A percentile compares a stretch with the other conserved stretches of the same genome.
These are phyloP conservation scores for Aspergillus sp. DNA, from an alignment of 2,329 filamentous ascomycete genomes.

Conservation along the genomic window DNA sequence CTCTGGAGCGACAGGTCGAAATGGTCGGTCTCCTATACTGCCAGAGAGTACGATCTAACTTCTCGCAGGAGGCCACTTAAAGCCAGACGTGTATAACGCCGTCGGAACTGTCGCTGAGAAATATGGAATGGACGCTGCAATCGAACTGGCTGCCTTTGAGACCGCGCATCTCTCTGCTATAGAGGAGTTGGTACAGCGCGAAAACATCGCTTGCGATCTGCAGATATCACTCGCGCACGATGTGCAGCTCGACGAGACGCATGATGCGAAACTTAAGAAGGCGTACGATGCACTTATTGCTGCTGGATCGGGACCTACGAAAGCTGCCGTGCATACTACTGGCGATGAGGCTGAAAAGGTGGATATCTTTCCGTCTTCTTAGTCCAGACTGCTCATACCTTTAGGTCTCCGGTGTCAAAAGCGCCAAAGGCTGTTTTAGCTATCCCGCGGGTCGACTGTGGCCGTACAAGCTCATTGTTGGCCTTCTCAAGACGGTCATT, in stretches of 20 bases:
- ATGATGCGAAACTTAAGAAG: conserved; percentile 10
- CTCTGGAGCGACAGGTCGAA: conserved; percentile 46
- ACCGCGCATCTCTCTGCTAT: conserved; percentile 40
- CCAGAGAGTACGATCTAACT: not conserved
- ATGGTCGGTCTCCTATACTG: conserved; percentile 21
- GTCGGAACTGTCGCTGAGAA: conserved; percentile 34
- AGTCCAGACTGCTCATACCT: not conserved
- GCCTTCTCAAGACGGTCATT: conserved; percentile 59
- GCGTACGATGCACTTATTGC: not conserved
- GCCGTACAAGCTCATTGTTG: conserved; percentile 79
- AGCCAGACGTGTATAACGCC: conserved; percentile 44
- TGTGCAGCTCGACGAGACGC: conserved; percentile 38
- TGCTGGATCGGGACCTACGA: not conserved
- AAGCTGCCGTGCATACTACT: not conserved
- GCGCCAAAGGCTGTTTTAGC: conserved; percentile 34
- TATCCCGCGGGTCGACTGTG: conserved; percentile 37
- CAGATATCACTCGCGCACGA: conserved; percentile 41
- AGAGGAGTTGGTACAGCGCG: conserved; percentile 40
- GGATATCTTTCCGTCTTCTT: not conserved
- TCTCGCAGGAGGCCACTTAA: conserved; percentile 37
- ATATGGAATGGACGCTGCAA: conserved; percentile 34
- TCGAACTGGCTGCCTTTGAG: conserved; percentile 43
- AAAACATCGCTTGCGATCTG: conserved; percentile 47
- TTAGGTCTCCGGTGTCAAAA: conserved; percentile 15
- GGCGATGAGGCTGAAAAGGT: not conserved